phyloP scores from a whole-genome alignment of 1,284 basidiomycete genomes.

The Neolentinus lepideus region DNA sequence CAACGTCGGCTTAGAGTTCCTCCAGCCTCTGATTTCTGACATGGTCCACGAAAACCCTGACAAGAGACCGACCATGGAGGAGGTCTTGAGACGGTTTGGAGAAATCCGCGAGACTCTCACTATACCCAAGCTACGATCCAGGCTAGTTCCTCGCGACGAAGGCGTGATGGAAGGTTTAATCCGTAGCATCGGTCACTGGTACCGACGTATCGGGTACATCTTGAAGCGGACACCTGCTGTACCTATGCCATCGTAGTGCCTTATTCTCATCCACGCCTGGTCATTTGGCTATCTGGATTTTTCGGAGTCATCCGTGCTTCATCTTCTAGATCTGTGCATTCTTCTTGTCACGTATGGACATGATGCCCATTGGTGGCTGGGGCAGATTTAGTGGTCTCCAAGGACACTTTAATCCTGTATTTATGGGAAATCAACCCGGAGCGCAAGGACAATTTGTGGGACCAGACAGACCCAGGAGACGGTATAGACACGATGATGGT shows the following conservation, averaged over 20 bases:
- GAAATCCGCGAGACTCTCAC: not conserved
- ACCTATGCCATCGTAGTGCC: not conserved
- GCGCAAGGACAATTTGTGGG: conserved; percentile 29
- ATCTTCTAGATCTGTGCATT: conserved; percentile 17
- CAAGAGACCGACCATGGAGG: not conserved
- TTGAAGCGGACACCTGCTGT: not conserved
- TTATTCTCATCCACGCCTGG: not conserved
- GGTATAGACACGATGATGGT: conserved; percentile 40
- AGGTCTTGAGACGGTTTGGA: not conserved
- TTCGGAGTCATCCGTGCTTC: too few species aligned
- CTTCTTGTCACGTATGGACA: conserved; percentile 35
- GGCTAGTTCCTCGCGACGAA: not conserved
- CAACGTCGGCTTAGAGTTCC: conserved; percentile 1
- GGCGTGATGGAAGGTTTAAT: not conserved
- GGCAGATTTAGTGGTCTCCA: conserved; percentile 41
- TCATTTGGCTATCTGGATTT: too few species aligned
- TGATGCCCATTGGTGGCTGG: conserved; percentile 39
- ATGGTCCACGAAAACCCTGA: not conserved
- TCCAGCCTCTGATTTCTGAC: not conserved
- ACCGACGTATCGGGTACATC: not conserved
- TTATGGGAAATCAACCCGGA: conserved; percentile 44
- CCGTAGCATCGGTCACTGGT: not conserved
- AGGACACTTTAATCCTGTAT: conserved; percentile 69
- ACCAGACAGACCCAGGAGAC: conserved; percentile 47
- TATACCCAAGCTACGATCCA: not conserved